Conservation (phyloP, 306 rosid genomes). For the Abrus pulchellus region DNA sequence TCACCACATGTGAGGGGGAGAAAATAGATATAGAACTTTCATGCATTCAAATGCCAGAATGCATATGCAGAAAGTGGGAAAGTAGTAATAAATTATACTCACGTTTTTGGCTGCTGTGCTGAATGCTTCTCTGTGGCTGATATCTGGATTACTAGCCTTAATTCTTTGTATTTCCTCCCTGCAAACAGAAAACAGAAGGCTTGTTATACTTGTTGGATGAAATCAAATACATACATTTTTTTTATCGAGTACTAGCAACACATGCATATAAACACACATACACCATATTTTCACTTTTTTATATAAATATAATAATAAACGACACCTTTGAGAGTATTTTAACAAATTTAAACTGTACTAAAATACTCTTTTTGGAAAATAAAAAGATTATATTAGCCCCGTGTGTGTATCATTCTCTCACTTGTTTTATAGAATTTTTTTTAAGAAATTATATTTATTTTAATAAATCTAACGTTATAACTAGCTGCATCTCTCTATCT, state of each 20-base stretch:
- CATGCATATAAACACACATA: not conserved
- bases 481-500: not conserved
- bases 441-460: not conserved
- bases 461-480: not conserved
- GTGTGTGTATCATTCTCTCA: not conserved
- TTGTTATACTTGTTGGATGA: not conserved
- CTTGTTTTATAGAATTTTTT: not conserved
- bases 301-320: not conserved
- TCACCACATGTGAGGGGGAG: slow-evolving; percentile 35
- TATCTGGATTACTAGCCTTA: slow-evolving; percentile 92
- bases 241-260: too few species aligned
- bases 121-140: slow-evolving; percentile 98
- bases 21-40: slow-evolving; percentile 25
- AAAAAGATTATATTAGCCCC: not conserved
- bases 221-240: not conserved
- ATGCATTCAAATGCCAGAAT: slow-evolving; percentile 33
- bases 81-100: slow-evolving; percentile 51
- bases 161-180: slow-evolving; percentile 99
- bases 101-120: slow-evolving; percentile 99
- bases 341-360: not conserved
- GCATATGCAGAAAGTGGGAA: slow-evolving; percentile 31
- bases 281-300: not conserved
- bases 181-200: slow-evolving; percentile 15
- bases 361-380: not conserved
- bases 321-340: not conserved